Evolutionary conservation across 148 eudicot genomes (phyloP).

Genomic region (Heliosperma pusillum): DNA sequence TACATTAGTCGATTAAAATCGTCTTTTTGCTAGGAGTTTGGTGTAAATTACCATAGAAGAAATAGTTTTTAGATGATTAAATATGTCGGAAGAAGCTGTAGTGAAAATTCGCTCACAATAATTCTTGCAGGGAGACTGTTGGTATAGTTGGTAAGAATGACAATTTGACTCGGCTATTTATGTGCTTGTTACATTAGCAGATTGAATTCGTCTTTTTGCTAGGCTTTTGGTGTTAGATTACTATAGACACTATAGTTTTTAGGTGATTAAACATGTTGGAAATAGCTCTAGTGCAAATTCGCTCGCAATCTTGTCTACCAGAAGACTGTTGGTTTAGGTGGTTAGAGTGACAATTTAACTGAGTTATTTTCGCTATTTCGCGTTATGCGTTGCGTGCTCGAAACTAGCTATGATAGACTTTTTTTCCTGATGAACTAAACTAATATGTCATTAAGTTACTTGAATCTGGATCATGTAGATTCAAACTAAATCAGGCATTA

Average conservation of each 20-base stretch:
- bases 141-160: not conserved
- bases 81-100: not conserved
- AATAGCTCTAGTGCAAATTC: too few species aligned
- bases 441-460: not conserved
- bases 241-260: too few species aligned
- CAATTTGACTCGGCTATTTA: not conserved
- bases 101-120: not conserved
- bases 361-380: not conserved
- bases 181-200: not conserved
- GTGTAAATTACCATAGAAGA: not conserved
- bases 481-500: too few species aligned
- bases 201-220: not conserved
- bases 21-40: too few species aligned
- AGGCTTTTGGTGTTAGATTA: too few species aligned
- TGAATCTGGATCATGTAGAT: too few species aligned
- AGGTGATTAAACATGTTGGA: too few species aligned
- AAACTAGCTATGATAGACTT: not conserved
- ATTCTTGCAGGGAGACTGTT: not conserved
- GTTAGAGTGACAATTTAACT: not conserved
- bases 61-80: not conserved
- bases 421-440: not conserved
- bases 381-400: not conserved
- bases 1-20: too few species aligned
- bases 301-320: too few species aligned
- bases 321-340: too few species aligned